Conservation (phyloP, 306 rosid genomes). For the Rosa multiflora region DNA sequence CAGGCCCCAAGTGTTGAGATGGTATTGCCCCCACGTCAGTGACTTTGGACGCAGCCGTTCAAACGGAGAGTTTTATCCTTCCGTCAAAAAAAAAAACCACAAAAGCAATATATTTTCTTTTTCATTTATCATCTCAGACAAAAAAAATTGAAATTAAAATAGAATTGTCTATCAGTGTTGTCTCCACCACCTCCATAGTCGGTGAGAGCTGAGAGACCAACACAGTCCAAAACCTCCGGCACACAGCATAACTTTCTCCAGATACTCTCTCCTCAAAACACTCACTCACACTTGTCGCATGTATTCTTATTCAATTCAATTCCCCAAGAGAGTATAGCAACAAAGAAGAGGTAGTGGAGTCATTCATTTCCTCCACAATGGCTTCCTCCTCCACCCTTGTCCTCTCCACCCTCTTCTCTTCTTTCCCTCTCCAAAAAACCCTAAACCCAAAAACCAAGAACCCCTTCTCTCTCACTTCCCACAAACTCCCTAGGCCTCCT, state of each 20-base stretch:
- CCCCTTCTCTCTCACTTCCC: conserved; percentile 4
- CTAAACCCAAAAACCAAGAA: conserved; percentile 6
- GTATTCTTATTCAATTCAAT: not conserved
- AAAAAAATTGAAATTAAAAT: too few species aligned
- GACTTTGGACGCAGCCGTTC: not conserved
- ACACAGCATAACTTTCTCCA: conserved; percentile 20
- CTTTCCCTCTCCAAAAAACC: conserved; percentile 16
- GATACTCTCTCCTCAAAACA: conserved; percentile 18
- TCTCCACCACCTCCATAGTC: not conserved
- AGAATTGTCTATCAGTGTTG: not conserved
- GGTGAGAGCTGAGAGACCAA: not conserved
- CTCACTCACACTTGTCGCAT: not conserved
- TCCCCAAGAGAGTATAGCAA: not conserved
- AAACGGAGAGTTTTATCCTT: not conserved
- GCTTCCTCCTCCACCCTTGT: conserved; percentile 27
- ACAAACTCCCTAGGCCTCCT: not conserved
- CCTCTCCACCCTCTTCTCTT: conserved; percentile 30
- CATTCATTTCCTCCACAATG: conserved; percentile 15
- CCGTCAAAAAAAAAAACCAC: not conserved
- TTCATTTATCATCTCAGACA: too few species aligned
- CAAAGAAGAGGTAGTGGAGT: not conserved
- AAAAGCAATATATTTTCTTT: too few species aligned
- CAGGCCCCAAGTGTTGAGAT: not conserved
- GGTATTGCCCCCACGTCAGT: not conserved
- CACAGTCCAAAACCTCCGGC: conserved; percentile 26